Evolutionary conservation across 495 filamentous ascomycete genomes (phyloP), one percentile per base, ranked within the genome.

Genomic region (Penicillium simplicissimum): DNA sequence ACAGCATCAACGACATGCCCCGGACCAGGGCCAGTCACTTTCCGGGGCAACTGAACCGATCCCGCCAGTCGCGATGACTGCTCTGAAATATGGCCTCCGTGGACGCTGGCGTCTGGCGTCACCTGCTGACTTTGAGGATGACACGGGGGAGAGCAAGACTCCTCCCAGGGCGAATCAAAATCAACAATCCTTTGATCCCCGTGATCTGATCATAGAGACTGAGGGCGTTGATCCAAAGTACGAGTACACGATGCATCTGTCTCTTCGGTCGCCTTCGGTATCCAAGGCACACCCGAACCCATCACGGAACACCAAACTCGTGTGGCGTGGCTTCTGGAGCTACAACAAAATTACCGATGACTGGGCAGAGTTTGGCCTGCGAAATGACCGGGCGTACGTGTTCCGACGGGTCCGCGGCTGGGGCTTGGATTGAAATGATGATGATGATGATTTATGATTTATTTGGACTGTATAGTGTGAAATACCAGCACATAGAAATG

Each of bases 321-420:
- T 76, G 0, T 98, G 96, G 96, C 88, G 88, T 71, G 90, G 91
- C 0, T 97, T 89, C 74, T 97, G 91, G 89, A 93, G 87, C 74
- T 96, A 95, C 65, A 96, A 97, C 68, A 82, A 81, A 67, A 75
- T 96, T 65, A 94, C 93, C 19, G 92, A 94, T 69, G 93, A 97
- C 72, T 91, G 92, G 89, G 91, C 83, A 0, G 89, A 91, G 74
- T 98, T 98, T 75, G 80, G 83, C 17, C 75, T 94, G 61, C 89
- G 87, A 72, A 91, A 97, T 72, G 89, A 92, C 69, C 88, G 90
- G 69, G 83, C 92, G 1, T 97, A 89, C 76, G 89, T 91, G 63
- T 98, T 92, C 74, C 92, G 91, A 63, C 79, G 95, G 35, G 96
- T 99, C 35, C 70, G 79, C 8, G 79, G 75, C 4, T 81, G 79